A percentile compares a stretch with the other conserved stretches of the same genome.
Conservation (phyloP, 2,329 filamentous ascomycete species). For the Trichophyton rubrum region DNA sequence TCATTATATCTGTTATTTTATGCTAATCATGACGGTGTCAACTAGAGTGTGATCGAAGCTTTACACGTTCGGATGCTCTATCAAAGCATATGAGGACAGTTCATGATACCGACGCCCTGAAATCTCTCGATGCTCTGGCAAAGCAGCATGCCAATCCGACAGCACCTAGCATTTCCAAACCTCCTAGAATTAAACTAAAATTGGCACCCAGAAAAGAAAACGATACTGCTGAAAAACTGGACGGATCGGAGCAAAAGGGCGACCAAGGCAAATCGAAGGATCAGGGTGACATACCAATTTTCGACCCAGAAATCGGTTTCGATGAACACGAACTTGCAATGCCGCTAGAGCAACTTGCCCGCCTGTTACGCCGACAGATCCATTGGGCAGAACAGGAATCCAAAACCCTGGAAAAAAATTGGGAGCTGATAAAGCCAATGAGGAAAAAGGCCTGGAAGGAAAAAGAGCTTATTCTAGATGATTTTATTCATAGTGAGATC, state of each 20-base stretch:
- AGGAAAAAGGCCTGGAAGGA: slow-evolving; percentile 30
- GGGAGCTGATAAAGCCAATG: slow-evolving; percentile 26
- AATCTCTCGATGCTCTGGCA: slow-evolving; percentile 45
- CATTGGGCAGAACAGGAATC: slow-evolving; percentile 37
- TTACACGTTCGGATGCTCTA: slow-evolving; percentile 87
- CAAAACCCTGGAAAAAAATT: slow-evolving; percentile 27
- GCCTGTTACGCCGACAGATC: slow-evolving; percentile 36
- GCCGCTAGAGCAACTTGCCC: slow-evolving; percentile 31
- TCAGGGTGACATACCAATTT: slow-evolving; percentile 23
- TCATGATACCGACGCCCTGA: slow-evolving; percentile 86
- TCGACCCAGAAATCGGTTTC: slow-evolving; percentile 30
- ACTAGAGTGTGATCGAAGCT: slow-evolving; percentile 88
- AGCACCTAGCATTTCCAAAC: slow-evolving; percentile 20
- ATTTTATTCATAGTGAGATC: slow-evolving; percentile 32
- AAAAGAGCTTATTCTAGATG: slow-evolving; percentile 34
- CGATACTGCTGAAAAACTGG: slow-evolving; percentile 16
- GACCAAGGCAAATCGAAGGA: slow-evolving; percentile 24
- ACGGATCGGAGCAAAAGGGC: slow-evolving; percentile 18
- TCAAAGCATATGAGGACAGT: slow-evolving; percentile 98
- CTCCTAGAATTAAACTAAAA: slow-evolving; percentile 33
- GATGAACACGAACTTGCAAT: slow-evolving; percentile 34
- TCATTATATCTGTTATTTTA: background rate
- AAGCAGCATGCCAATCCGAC: slow-evolving; percentile 26
- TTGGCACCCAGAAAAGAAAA: slow-evolving; percentile 25
- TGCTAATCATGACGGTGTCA: background rate